Base-by-base conservation (phyloP, 2,329 filamentous ascomycete species). In the Aspergillus sp. region DNA sequence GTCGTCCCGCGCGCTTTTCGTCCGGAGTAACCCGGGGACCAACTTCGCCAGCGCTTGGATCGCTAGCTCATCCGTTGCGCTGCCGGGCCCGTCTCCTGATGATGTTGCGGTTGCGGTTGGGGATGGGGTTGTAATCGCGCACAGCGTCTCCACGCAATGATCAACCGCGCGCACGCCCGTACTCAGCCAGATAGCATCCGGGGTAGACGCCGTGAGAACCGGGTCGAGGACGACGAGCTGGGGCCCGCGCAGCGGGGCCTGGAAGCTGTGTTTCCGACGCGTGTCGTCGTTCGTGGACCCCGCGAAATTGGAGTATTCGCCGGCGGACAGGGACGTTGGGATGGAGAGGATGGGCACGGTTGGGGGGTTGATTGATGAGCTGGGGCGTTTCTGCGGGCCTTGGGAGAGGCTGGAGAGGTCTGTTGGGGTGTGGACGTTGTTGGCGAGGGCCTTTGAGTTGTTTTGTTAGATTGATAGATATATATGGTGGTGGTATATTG, bases 181-280 rank as follows among this genome's bases (percentile, higher is more conserved):
- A 26, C 67, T 70, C 1, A 78, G 55, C 74, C 74, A 80, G 13
- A 75, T 59, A 13, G 56, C 55, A 1, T 59, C 53, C 0, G 74
- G 74, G 0, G 73, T 77, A 0, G 67, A 68, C 2, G 57, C 49
- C 11, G 61, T 63, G 1, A 78, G 55, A 10, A 61, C 55, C 2
- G 74, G 69, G 35, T 78, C 74, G 2, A 76, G 65, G 24, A 79
- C 69, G 4, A 78, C 60, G 3, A 79, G 60, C 4, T 64, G 51
- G 0, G 73, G 64, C 0, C 67, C 64, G 17, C 61, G 58, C 4
- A 54, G 48, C 0, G 64, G 58, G 7, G 44, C 30, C 17, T 49
- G 42, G 35, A 65, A 66, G 32, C 48, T 50, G 35, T 56, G 55
- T 36, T 63, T 61, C 6, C 48, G 54, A 14, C 46, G 45, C 2